phyloP scores from a whole-genome alignment of 2,329 filamentous ascomycete species.

The Beauveria sp. region DNA sequence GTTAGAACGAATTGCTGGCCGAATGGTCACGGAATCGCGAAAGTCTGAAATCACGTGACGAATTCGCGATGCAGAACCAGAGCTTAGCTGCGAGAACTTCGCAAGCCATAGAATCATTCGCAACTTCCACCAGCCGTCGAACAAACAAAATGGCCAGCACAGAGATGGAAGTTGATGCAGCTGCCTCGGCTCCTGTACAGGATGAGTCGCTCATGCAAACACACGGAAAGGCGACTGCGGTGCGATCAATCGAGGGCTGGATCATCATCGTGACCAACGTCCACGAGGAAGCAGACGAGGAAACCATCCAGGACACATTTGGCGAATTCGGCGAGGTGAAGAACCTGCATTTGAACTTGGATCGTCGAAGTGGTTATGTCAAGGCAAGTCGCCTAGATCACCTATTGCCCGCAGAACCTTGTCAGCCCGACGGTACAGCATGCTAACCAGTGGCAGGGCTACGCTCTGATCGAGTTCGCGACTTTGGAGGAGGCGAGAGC shows the following conservation, averaged over 20 bases:
- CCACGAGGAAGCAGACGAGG: slow-evolving; percentile 79
- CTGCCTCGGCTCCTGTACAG: slow-evolving; percentile 31
- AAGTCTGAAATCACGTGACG: neutral
- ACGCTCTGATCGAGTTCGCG: slow-evolving; percentile 77
- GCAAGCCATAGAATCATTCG: neutral
- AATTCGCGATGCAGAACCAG: neutral
- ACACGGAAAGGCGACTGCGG: slow-evolving; percentile 65
- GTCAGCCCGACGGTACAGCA: neutral
- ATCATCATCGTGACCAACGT: slow-evolving; percentile 82
- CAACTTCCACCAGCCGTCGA: neutral
- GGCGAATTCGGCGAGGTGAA: slow-evolving; percentile 81
- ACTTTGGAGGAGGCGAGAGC: slow-evolving; percentile 71
- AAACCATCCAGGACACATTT: slow-evolving; percentile 74
- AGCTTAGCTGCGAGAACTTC: neutral
- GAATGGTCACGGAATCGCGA: neutral
- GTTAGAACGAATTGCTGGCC: too few species aligned
- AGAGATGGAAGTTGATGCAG: slow-evolving; percentile 52
- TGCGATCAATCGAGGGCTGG: slow-evolving; percentile 84
- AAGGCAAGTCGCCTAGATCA: slow-evolving; percentile 48
- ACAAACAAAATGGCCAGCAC: slow-evolving; percentile 40
- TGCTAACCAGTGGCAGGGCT: slow-evolving; percentile 48
- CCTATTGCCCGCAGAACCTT: neutral
- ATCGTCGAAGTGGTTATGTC: slow-evolving; percentile 75
- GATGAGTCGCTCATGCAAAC: slow-evolving; percentile 63
- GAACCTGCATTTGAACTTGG: slow-evolving; percentile 77